phyloP scores from a whole-genome alignment of 2,329 filamentous ascomycete species.

The Cordyceps pruinosa region DNA sequence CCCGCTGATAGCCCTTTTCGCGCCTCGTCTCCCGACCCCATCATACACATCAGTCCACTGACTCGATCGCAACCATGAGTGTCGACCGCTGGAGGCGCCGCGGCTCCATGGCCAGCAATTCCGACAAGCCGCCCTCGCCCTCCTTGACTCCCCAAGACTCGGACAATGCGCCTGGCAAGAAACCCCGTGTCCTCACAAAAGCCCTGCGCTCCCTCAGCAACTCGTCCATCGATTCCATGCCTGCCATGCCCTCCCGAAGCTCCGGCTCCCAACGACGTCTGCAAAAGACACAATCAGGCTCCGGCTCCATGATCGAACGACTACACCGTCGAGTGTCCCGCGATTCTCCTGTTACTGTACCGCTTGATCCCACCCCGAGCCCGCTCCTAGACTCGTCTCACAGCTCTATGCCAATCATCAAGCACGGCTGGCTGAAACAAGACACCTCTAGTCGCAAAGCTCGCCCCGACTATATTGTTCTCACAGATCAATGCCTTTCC shows the following conservation, averaged over 20 bases:
- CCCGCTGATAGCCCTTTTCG: background rate
- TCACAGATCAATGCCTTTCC: conserved; percentile 44
- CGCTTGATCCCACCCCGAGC: conserved; percentile 22
- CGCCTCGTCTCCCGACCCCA: background rate
- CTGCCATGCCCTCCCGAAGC: conserved; percentile 25
- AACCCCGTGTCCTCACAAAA: conserved; percentile 29
- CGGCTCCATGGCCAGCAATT: background rate
- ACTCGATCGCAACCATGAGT: conserved; percentile 7
- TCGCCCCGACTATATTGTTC: conserved; percentile 44
- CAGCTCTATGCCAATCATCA: conserved; percentile 34
- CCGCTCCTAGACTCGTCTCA: conserved; percentile 27
- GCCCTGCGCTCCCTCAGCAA: conserved; percentile 34
- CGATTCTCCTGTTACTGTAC: conserved; percentile 26
- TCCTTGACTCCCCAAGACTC: background rate
- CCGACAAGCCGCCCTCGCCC: background rate
- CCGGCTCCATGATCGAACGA: conserved; percentile 34
- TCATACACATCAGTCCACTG: background rate
- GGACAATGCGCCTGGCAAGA: conserved; percentile 23
- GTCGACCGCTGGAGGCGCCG: conserved; percentile 12
- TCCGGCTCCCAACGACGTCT: conserved; percentile 28
- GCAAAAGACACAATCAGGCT: conserved; percentile 32
- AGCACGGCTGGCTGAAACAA: conserved; percentile 41
- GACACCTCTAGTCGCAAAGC: conserved; percentile 43
- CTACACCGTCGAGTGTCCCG: conserved; percentile 35
- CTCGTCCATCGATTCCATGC: conserved; percentile 34